Evolutionary conservation across 805 yeast genomes (phyloP).

Genomic region (Metschnikowia reukaufii): DNA sequence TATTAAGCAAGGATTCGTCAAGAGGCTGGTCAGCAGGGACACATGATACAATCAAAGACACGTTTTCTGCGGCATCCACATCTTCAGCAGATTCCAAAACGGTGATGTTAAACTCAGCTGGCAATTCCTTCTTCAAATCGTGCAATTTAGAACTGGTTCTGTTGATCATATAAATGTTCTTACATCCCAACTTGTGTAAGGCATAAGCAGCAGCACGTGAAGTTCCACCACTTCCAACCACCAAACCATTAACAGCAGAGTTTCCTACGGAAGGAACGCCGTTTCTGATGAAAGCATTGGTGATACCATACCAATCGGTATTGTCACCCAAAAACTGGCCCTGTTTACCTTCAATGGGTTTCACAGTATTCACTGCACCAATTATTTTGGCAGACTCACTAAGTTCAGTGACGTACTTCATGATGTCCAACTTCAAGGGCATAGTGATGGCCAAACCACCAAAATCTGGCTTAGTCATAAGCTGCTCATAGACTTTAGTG

Average conservation of each 20-base stretch:
- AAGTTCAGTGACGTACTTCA: constrained; percentile 61
- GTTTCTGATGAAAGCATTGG: constrained; percentile 57
- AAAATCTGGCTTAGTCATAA: constrained; percentile 52
- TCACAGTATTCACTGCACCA: constrained; percentile 93
- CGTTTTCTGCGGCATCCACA: constrained; percentile 44
- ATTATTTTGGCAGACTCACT: constrained; percentile 76
- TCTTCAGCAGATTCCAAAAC: constrained; percentile 51
- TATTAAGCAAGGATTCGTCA: constrained; percentile 49
- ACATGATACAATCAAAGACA: constrained; percentile 71
- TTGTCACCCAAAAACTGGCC: constrained; percentile 73
- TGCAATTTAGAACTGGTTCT: constrained; percentile 69
- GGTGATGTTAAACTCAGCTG: constrained; percentile 56
- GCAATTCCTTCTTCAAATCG: constrained; percentile 61
- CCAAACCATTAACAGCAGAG: constrained; percentile 56
- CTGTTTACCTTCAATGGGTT: constrained; percentile 39
- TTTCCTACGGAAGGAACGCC: constrained; percentile 54
- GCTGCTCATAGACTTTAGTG: constrained; percentile 49
- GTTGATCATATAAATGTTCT: constrained; percentile 73
- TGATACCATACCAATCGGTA: constrained; percentile 94
- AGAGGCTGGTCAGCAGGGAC: constrained; percentile 80
- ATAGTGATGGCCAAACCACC: constrained; percentile 97
- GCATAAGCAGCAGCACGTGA: constrained; percentile 94
- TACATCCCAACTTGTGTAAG: constrained; percentile 72
- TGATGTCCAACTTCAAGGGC: constrained; percentile 83
- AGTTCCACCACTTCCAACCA: constrained; percentile 98